Evolutionary conservation across 495 filamentous ascomycete species (phyloP).

Genomic region (Penicillium desertorum): DNA sequence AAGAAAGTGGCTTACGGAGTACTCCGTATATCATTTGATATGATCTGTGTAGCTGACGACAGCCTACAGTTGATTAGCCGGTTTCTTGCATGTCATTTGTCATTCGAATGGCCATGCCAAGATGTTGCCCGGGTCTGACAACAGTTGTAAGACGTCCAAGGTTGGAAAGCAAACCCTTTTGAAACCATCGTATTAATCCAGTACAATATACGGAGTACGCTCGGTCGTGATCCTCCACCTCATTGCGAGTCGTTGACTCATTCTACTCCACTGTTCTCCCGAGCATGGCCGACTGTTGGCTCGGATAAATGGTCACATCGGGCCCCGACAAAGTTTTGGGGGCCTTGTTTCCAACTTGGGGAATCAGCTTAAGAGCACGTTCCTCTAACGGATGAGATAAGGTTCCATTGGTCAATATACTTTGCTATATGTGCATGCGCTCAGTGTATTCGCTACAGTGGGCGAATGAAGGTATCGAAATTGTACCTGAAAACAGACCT

Average conservation of each 20-base stretch:
- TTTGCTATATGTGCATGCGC: background rate
- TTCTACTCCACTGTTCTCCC: background rate
- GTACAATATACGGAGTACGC: too few relatives aligned
- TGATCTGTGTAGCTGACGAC: conserved; percentile 5
- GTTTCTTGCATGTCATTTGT: background rate
- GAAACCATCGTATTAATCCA: background rate
- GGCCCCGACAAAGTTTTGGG: background rate
- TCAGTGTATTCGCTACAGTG: background rate
- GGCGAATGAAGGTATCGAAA: background rate
- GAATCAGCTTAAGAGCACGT: background rate
- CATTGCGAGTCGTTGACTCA: conserved; percentile 3
- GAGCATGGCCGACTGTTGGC: background rate
- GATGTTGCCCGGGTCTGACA: background rate
- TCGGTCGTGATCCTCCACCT: background rate
- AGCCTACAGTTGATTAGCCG: background rate
- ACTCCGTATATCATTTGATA: background rate
- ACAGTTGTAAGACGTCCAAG: background rate
- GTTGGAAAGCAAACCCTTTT: background rate
- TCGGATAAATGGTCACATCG: conserved; percentile 1
- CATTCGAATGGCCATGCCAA: background rate
- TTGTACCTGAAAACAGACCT: background rate
- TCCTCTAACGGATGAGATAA: background rate
- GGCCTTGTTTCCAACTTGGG: background rate
- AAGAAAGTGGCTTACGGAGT: background rate
- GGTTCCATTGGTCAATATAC: background rate